Evolutionary conservation across 1,139 yeast genomes (phyloP).

Genomic region (Candida labiduridarum): DNA sequence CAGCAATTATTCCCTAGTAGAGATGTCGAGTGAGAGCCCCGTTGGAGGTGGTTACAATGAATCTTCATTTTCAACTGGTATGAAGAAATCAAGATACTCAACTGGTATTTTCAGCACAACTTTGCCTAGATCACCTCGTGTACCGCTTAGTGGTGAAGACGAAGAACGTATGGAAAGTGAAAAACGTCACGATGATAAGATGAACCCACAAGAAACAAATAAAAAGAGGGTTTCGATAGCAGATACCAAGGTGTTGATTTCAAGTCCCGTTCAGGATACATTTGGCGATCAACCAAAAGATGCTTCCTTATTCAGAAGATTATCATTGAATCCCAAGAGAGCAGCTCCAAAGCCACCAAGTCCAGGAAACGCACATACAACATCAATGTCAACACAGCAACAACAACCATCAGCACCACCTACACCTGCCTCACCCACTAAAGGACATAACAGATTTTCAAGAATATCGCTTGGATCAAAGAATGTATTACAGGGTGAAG

Average conservation of each 20-base stretch:
- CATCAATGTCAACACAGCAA: not conserved
- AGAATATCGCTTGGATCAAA: conserved; percentile 23
- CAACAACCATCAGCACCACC: conserved; percentile 2
- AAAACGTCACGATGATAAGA: conserved; percentile 5
- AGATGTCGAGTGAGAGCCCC: conserved; percentile 6
- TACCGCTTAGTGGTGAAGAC: conserved; percentile 14
- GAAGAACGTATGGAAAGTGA: conserved; percentile 7
- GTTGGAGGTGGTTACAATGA: conserved; percentile 12
- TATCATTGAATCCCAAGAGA: conserved; percentile 46
- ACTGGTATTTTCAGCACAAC: conserved; percentile 32
- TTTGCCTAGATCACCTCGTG: conserved; percentile 14
- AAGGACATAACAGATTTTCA: conserved; percentile 28
- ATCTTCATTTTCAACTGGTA: conserved; percentile 8
- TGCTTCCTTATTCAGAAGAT: conserved; percentile 27
- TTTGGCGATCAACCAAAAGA: conserved; percentile 11
- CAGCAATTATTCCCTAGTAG: conserved; percentile 5
- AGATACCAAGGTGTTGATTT: conserved; percentile 10
- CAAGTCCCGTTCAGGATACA: conserved; percentile 50
- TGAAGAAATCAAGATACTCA: conserved; percentile 25
- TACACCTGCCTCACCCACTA: conserved; percentile 7
- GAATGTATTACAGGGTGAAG: conserved; percentile 5
- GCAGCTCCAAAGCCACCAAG: conserved; percentile 47
- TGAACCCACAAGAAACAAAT: not conserved
- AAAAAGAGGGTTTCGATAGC: conserved; percentile 9
- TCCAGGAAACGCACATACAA: not conserved